Base-by-base conservation (phyloP, 805 yeast genomes). In the Sugiyamaella qingdaonensis region DNA sequence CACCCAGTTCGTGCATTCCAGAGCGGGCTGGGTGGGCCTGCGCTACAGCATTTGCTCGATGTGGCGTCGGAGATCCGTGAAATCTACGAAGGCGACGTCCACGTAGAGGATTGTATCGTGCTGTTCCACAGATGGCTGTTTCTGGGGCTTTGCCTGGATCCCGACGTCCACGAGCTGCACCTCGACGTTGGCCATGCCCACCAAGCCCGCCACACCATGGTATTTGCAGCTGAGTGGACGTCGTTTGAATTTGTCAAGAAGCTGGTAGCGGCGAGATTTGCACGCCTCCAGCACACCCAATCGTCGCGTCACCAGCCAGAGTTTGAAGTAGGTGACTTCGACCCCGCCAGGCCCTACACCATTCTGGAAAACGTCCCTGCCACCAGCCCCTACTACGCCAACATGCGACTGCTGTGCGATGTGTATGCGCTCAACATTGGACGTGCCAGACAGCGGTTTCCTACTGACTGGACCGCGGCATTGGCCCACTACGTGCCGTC, bases 161-260 rank as follows among this genome's bases (percentile, higher is more conserved):
- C 56, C 10, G 51, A 54, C 18, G 42, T 37, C 1, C 41, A 43
- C n/a, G 54, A 51, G 43, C 21, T 46, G 4, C 13, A 31, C 5
- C 10, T 46, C 14, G 49, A 31, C 29, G 16, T 32, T 29, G 5
- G 16, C 5, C 19, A 14, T 7, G 37, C 21, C 16, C 29, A 46
- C 11, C 21, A 33, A 8, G 43, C 43, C 14, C 31, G 44, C 24
- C 27, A 44, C n/a, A 48, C 44, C 11, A 43, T 53, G n/a, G 50
- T 53, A 7, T 53, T 53, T 35, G 49, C 56, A 8, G 51, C 44
- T 27, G 56, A 53, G 33, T 53, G 56, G 56, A 21, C 41, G 19
- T 49, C 56, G 10, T 53, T 35, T 27, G 41, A 16, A 11, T 29
- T 48, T 36, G 39, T 53, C n/a, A 37, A 31, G 21, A 42, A 31